phyloP scores from a whole-genome alignment of 495 filamentous ascomycete species.

The Cairneyella variabilis region DNA sequence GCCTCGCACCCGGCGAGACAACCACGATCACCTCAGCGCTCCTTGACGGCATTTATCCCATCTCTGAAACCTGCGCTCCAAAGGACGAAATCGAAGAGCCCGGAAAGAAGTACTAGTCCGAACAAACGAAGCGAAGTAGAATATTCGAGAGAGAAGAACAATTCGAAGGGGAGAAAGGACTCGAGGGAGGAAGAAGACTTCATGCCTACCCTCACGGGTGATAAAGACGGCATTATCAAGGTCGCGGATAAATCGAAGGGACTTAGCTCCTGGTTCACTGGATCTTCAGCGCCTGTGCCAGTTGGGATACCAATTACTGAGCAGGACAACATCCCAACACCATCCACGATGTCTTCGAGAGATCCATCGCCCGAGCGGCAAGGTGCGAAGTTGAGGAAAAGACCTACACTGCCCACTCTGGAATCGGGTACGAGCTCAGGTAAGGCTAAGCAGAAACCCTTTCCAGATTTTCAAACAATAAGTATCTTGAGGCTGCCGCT shows the following conservation, averaged over 20 bases:
- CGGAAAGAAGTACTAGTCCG: background rate
- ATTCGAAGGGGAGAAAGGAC: too few relatives aligned
- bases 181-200: constrained; percentile 24
- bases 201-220: constrained; percentile 31
- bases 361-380: constrained; percentile 32
- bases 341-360: constrained; percentile 17
- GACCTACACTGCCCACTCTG: constrained; percentile 31
- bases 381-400: constrained; percentile 29
- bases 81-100: constrained; percentile 13
- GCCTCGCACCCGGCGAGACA: constrained; percentile 3
- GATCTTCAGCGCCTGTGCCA: constrained; percentile 44
- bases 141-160: too few relatives aligned
- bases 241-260: constrained; percentile 35
- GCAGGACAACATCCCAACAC: constrained; percentile 20
- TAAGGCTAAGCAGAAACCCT: too few relatives aligned
- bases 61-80: background rate
- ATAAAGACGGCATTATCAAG: constrained; percentile 20
- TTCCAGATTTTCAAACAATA: too few relatives aligned
- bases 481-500: constrained; percentile 3
- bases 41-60: constrained; percentile 21
- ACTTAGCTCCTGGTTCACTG: constrained; percentile 50
- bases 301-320: constrained; percentile 31
- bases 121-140: too few relatives aligned
- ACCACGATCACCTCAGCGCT: constrained; percentile 16
- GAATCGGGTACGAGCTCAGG: constrained; percentile 33